Conservation (phyloP, 441 rosid genomes). For the Pelargonium australe region DNA sequence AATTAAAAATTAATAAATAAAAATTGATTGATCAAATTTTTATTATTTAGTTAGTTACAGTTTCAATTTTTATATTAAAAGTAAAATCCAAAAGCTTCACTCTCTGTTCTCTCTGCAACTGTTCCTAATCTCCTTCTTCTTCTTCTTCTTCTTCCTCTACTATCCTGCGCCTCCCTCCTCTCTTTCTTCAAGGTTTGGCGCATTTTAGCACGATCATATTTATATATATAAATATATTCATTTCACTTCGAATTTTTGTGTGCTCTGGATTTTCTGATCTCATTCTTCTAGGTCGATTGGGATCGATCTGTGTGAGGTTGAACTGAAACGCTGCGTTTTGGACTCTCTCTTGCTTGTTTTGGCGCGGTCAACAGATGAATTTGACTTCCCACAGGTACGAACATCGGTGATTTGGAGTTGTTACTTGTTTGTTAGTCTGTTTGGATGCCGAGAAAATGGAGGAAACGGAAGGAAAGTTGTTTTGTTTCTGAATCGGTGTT, state of each 20-base stretch:
- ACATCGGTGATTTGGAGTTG: not conserved
- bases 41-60: too few relatives aligned
- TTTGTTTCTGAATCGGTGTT: not conserved
- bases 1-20: too few relatives aligned
- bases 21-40: too few relatives aligned
- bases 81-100: too few relatives aligned
- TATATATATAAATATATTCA: too few relatives aligned
- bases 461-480: not conserved
- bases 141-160: not conserved
- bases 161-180: not conserved
- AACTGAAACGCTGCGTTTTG: not conserved
- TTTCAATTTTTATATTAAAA: too few relatives aligned
- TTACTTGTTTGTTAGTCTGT: not conserved
- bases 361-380: not conserved
- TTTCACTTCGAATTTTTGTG: not conserved
- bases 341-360: not conserved
- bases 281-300: not conserved
- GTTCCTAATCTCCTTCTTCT: not conserved
- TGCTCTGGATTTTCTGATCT: not conserved
- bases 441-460: slow-evolving; percentile 1
- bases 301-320: not conserved
- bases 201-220: not conserved
- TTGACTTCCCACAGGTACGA: not conserved
- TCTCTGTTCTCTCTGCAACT: too few relatives aligned
- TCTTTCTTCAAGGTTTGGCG: not conserved